phyloP scores from a whole-genome alignment of 306 rosid species.

The Vigna angularis region DNA sequence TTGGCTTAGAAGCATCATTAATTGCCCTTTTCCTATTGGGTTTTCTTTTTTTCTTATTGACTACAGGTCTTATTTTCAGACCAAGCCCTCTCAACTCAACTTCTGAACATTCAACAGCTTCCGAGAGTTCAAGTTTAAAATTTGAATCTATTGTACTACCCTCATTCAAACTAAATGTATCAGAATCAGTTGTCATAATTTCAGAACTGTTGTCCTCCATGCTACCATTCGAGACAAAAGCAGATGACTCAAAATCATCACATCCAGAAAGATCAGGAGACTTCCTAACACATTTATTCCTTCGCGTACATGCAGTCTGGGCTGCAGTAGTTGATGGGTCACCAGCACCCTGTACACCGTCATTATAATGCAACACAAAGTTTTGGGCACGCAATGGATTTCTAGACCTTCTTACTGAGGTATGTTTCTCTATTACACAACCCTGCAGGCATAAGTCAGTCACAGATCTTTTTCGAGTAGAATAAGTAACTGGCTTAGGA shows the following conservation, averaged over 20 bases:
- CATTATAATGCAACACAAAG: conserved; percentile 48
- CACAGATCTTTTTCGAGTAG: conserved; percentile 71
- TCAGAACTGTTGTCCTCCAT: conserved; percentile 76
- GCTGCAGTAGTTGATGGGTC: conserved; percentile 50
- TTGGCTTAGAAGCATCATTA: conserved; percentile 57
- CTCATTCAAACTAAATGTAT: conserved; percentile 71
- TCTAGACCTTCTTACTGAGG: conserved; percentile 68
- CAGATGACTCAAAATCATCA: conserved; percentile 65
- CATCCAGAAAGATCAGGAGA: conserved; percentile 71
- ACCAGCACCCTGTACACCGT: conserved; percentile 47
- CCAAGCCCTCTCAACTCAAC: conserved; percentile 68
- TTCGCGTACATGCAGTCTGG: conserved; percentile 54
- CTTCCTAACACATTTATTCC: conserved; percentile 59
- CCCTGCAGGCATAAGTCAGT: conserved; percentile 53
- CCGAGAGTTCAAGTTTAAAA: conserved; percentile 62
- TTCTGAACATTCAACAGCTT: conserved; percentile 64
- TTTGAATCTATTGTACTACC: conserved; percentile 77
- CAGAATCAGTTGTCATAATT: conserved; percentile 78
- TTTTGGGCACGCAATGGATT: conserved; percentile 66
- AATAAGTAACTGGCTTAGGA: conserved; percentile 55
- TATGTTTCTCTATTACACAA: conserved; percentile 48
- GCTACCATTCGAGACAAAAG: conserved; percentile 67
- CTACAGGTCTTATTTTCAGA: conserved; percentile 65
- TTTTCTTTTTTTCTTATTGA: conserved; percentile 86
- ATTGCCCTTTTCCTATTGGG: conserved; percentile 73